Base-by-base conservation (phyloP, 2,329 filamentous ascomycete species). In the Aspergillus bombycis region DNA sequence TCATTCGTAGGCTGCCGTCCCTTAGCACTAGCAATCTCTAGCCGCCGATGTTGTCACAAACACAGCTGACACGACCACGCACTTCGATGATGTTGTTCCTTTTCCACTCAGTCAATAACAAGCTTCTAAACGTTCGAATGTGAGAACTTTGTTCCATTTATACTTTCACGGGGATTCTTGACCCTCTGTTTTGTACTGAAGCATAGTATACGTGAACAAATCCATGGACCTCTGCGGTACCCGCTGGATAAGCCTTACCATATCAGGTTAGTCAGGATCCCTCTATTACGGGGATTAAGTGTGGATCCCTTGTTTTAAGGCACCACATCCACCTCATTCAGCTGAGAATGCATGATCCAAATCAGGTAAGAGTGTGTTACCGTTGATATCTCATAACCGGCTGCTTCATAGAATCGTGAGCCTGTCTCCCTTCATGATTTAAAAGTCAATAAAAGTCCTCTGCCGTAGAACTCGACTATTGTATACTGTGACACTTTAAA, bases 1-100 rank as follows among this genome's bases (percentile, higher is more conserved):
- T 63, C 62, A 61, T 50, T 63, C 57, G 62, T 21, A n/a, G 32
- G 30, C 19, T 36, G 52, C 28, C 50, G 52, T 16, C 32, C 21
- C 50, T 53, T 53, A 53, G 28, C 50, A 53, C 30, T 9, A 26
- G 48, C 3, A 52, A 11, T 34, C 16, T 11, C 38, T 38, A 55
- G 34, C 32, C 52, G 52, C 52, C 32, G 16, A 48, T 10, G 16
- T 32, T 32, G 26, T 52, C 46, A 50, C 43, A 23, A 16, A 46
- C 50, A 34, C 52, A 55, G 32, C 52, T 55, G 32, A 55, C 52
- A 36, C n/a, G 32, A 14, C 30, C 30, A 54, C 34, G n/a, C 32
- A 38, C 9, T 28, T 10, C 34, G 34, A 55, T 55, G 52, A 38
- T 19, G 34, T 19, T 55, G 32, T 38, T 23, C n/a, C 32, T 38